Evolutionary conservation across 176 grass and related monocot species (phyloP), one percentile per base, ranked within the genome.

Genomic region (Poa annua): DNA sequence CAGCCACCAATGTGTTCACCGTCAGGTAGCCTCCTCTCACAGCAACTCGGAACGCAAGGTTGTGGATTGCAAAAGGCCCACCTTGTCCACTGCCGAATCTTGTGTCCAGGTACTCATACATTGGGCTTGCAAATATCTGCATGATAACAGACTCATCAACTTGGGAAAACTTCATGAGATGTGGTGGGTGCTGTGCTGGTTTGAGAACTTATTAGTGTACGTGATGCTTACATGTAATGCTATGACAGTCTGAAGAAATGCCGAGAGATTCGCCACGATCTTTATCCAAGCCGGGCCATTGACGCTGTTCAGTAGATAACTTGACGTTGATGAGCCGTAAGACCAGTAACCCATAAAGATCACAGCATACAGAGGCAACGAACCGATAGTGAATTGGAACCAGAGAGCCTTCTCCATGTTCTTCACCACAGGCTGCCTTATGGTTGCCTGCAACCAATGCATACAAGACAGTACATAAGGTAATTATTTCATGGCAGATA

Each of bases 341-440:
- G 95, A 88, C 95, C 92, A 98, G n/a, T 98, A 98, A 21, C 96
- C 96, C 74, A 95, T 80, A 41, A 98, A 98, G 52, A 65, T 88
- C 45, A 98, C 96, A 76, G 88, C 92, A 77, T 95, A 98, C 21
- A 95, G 63, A 56, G 92, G 96, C 79, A 98, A 41, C 6, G 89
- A 76, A 24, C 96, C 92, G 32, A 91, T 3, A 44, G 88, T 91
- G 73, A 98, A 98, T 51, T 98, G 96, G 63, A 98, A 95, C 92
- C 90, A 95, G 22, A 98, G 85, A 80, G 96, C 96, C 49, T 95
- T 98, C 69, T 95, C 92, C 96, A 98, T 98, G 88, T 98, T 95
- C 73, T 91, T 93, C n/a, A 98, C 76, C 66, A 95, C 90, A 36
- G 96, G 96, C 68, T 86, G 90, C 78, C 88, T 94, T 93, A 98